Evolutionary conservation across 768 basidiomycete species (phyloP).

Genomic region (Tricholoma flavovirens): DNA sequence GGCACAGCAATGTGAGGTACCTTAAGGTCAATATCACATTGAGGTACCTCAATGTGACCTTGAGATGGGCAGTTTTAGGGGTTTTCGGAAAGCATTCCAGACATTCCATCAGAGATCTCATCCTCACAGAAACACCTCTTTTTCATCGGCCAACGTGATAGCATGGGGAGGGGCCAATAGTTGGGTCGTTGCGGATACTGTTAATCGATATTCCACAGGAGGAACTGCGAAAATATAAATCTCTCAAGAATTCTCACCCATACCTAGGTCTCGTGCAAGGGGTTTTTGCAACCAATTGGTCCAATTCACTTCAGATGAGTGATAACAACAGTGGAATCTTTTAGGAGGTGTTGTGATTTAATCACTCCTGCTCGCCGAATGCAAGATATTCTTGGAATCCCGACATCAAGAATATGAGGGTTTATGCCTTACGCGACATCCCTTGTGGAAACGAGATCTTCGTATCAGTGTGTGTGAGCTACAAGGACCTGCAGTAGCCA

Average conservation of each 20-base stretch:
- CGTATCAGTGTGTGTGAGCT: not conserved
- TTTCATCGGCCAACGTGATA: not conserved
- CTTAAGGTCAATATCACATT: no score
- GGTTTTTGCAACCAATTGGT: not conserved
- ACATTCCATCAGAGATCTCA: not conserved
- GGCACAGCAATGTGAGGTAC: no score
- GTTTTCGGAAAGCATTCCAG: not conserved
- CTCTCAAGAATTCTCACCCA: no score
- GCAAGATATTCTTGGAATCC: not conserved
- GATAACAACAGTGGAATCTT: not conserved
- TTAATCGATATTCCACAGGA: no score
- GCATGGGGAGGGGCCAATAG: no score
- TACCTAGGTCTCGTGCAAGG: not conserved
- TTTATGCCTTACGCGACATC: not conserved
- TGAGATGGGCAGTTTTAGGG: no score
- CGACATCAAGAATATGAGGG: not conserved
- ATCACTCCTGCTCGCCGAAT: not conserved
- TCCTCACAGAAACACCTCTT: not conserved
- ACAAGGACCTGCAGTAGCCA: not conserved
- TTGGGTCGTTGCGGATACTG: no score
- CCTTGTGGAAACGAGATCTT: not conserved
- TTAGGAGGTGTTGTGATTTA: not conserved
- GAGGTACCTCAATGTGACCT: no score
- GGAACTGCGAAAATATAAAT: no score
- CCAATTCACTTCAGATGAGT: not conserved